Evolutionary conservation across 495 filamentous ascomycete genomes (phyloP).

Genomic region (Sabuloglossum arenarium): DNA sequence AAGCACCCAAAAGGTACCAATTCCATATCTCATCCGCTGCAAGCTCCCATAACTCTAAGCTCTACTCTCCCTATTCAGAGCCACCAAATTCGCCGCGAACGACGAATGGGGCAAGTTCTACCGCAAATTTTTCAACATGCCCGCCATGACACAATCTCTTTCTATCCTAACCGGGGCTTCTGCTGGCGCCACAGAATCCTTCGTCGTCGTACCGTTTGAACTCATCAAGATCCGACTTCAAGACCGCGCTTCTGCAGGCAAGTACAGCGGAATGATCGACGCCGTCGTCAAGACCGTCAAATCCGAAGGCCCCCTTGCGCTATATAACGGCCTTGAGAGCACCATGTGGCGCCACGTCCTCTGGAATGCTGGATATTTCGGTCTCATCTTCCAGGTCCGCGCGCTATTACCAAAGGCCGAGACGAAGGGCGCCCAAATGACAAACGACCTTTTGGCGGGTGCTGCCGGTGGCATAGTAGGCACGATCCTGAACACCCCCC

Average conservation of each 20-base stretch:
- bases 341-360: constrained; percentile 94
- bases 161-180: constrained; percentile 84
- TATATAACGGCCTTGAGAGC: constrained; percentile 93
- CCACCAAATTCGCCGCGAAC: constrained; percentile 97
- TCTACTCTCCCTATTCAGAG: constrained; percentile 28
- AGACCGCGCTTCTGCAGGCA: constrained; percentile 80
- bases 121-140: constrained; percentile 55
- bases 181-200: constrained; percentile 86
- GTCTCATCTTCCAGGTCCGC: constrained; percentile 91
- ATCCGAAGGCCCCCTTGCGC: constrained; percentile 62
- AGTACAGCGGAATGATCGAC: constrained; percentile 89
- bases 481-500: constrained; percentile 85
- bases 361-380: constrained; percentile 97
- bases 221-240: constrained; percentile 92
- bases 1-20: constrained; percentile 66
- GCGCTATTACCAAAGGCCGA: constrained; percentile 54
- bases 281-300: constrained; percentile 67
- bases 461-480: constrained; percentile 76
- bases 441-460: constrained; percentile 76
- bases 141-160: constrained; percentile 76
- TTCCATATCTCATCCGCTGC: not conserved
- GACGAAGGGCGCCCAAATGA: constrained; percentile 59
- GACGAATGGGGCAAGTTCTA: constrained; percentile 94
- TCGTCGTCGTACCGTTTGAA: constrained; percentile 90
- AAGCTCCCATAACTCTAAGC: not conserved